A percentile compares a stretch with the other conserved stretches of the same genome.
Evolutionary conservation across 257 asterid species (phyloP).

Genomic region (Cordia subcordata): DNA sequence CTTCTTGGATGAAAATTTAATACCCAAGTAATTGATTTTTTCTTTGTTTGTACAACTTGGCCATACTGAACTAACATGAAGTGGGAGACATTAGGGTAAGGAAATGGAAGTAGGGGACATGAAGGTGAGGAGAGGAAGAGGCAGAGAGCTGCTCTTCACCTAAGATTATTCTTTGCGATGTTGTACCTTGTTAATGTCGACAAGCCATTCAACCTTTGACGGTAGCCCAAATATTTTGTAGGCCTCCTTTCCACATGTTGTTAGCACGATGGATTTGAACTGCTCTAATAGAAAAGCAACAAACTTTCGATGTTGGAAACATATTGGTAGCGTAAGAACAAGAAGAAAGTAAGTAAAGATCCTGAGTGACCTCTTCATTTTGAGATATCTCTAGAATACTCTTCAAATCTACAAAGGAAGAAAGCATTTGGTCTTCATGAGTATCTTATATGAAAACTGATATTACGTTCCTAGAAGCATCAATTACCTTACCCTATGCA

Average conservation of each 20-base stretch:
- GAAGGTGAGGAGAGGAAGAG: no score
- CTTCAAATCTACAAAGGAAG: slow-evolving; percentile 62
- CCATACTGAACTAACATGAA: no score
- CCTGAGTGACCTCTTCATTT: slow-evolving; percentile 62
- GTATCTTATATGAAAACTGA: no score
- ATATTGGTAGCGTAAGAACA: not conserved
- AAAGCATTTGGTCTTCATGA: not conserved
- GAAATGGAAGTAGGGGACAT: no score
- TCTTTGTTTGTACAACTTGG: no score
- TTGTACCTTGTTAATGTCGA: slow-evolving; percentile 74
- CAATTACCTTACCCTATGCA: no score
- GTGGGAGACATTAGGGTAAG: no score
- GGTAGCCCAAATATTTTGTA: slow-evolving; percentile 77
- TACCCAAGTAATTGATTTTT: no score
- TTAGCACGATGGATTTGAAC: slow-evolving; percentile 81
- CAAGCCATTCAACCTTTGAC: slow-evolving; percentile 41
- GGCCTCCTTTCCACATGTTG: slow-evolving; percentile 80
- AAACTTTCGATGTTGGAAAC: slow-evolving; percentile 7
- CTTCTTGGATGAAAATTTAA: no score
- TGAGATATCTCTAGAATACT: slow-evolving; percentile 62
- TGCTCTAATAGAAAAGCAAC: slow-evolving; percentile 24
- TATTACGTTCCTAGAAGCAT: no score
- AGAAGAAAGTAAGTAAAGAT: slow-evolving; percentile 7
- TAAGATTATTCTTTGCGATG: not conserved
- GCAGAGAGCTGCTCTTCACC: no score